phyloP scores from a whole-genome alignment of 257 asterid genomes.

The Gardenia jasminoides region DNA sequence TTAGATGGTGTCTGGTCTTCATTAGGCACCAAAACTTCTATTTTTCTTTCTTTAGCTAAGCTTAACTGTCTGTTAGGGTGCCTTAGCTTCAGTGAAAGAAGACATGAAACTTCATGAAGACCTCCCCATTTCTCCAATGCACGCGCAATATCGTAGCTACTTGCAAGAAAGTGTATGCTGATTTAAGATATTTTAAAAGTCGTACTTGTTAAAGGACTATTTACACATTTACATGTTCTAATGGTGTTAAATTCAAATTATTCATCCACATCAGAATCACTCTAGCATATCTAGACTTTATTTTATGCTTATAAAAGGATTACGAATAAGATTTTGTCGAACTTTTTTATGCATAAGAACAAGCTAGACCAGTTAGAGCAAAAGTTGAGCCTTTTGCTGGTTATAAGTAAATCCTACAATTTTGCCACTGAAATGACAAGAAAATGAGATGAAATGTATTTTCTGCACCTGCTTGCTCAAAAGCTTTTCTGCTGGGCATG shows the following conservation, averaged over 20 bases:
- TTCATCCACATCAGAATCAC: background rate
- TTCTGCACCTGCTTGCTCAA: conserved; percentile 81
- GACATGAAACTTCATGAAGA: conserved; percentile 87
- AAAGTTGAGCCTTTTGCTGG: too few species aligned
- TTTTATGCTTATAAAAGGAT: background rate
- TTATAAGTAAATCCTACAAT: too few species aligned
- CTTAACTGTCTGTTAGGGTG: conserved; percentile 65
- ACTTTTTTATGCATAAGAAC: too few species aligned
- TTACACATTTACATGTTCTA: too few species aligned
- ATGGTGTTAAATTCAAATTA: too few species aligned
- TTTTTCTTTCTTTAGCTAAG: conserved; percentile 56
- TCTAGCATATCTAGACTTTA: background rate
- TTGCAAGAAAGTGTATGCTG: conserved; percentile 23
- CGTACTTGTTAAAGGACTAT: background rate
- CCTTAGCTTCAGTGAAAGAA: conserved; percentile 74
- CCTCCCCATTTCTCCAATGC: conserved; percentile 99
- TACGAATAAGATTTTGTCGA: background rate
- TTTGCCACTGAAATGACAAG: background rate
- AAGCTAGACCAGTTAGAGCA: too few species aligned
- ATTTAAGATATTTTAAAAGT: background rate
- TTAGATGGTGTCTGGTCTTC: conserved; percentile 38
- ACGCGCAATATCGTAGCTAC: conserved; percentile 87
- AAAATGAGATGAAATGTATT: background rate
- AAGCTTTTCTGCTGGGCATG: conserved; percentile 96
- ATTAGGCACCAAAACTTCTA: conserved; percentile 29